Percentiles rank a stretch among this genome's conserved stretches.
Conservation (phyloP, 305 asterid genomes). For the Fraxinus xanthoxyloides region DNA sequence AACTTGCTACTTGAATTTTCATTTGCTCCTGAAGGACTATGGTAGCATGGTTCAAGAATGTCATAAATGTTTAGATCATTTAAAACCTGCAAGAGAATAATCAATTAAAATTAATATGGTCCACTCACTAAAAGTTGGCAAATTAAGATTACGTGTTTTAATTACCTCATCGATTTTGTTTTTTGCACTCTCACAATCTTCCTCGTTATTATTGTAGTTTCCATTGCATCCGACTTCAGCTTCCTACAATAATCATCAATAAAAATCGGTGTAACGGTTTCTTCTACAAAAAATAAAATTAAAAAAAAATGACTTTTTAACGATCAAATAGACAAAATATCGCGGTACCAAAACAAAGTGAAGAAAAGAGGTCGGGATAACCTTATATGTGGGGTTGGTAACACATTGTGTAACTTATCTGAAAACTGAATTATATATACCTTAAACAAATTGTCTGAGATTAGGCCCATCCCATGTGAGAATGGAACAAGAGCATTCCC, state of each 20-base stretch:
- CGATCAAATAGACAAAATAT: not conserved
- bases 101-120: not conserved
- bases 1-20: constrained; percentile 22
- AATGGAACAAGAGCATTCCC: not conserved
- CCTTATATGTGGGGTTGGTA: not conserved
- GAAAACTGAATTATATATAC: not conserved
- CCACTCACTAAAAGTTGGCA: not conserved
- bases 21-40: not conserved
- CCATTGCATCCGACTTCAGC: constrained; percentile 41
- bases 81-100: constrained; percentile 28
- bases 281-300: not conserved
- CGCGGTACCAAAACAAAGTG: not conserved
- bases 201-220: constrained; percentile 18
- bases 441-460: constrained; percentile 31
- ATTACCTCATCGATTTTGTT: constrained; percentile 30
- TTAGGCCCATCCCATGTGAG: not conserved
- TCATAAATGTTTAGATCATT: constrained; percentile 38
- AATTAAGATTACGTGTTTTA: not conserved
- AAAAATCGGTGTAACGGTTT: not conserved
- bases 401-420: not conserved
- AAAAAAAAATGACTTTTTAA: not conserved
- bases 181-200: constrained; percentile 19
- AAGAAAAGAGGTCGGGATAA: not conserved
- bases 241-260: constrained; percentile 28
- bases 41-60: constrained; percentile 59